phyloP scores from a whole-genome alignment of 208 protist species.

The Wallacemonas collosoma region DNA sequence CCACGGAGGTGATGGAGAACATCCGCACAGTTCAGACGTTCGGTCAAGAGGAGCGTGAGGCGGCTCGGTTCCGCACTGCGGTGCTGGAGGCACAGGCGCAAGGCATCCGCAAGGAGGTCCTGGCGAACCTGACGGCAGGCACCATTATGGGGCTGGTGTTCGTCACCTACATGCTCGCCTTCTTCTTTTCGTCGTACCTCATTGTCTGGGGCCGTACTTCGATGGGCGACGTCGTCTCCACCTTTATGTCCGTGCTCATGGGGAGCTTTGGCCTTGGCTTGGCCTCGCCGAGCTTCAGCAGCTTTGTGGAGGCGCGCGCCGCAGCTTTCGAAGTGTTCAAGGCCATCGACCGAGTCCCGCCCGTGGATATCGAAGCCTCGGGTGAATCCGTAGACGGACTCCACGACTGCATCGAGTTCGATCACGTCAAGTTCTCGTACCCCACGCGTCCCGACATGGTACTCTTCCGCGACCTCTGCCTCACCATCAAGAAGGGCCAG shows the following conservation, averaged over 20 bases:
- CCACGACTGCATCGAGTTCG: constrained; percentile 49
- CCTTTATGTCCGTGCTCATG: constrained; percentile 68
- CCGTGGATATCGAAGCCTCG: constrained; percentile 56
- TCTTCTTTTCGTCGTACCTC: constrained; percentile 76
- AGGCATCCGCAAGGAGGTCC: constrained; percentile 70
- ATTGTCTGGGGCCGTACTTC: constrained; percentile 54
- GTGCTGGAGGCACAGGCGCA: constrained; percentile 40
- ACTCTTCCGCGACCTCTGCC: constrained; percentile 71
- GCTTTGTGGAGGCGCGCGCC: constrained; percentile 68
- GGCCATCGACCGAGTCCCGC: constrained; percentile 69
- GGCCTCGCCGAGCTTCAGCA: constrained; percentile 47
- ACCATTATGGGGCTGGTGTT: constrained; percentile 48
- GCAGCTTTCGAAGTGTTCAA: constrained; percentile 79
- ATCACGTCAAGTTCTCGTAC: constrained; percentile 81
- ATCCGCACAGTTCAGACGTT: constrained; percentile 86
- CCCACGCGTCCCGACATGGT: constrained; percentile 67
- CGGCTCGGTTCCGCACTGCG: constrained; percentile 54
- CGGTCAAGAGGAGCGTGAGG: constrained; percentile 52
- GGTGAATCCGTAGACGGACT: constrained; percentile 43
- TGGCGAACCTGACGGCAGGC: constrained; percentile 35
- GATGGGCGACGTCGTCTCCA: constrained; percentile 57
- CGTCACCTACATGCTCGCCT: constrained; percentile 60
- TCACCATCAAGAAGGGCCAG: constrained; percentile 65
- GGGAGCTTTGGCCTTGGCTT: constrained; percentile 66
- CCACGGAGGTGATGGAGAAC: constrained; percentile 84